These are phyloP conservation scores for Myxozyma sirexii DNA, from an alignment of 805 yeast genomes.

Conservation along the genomic window DNA sequence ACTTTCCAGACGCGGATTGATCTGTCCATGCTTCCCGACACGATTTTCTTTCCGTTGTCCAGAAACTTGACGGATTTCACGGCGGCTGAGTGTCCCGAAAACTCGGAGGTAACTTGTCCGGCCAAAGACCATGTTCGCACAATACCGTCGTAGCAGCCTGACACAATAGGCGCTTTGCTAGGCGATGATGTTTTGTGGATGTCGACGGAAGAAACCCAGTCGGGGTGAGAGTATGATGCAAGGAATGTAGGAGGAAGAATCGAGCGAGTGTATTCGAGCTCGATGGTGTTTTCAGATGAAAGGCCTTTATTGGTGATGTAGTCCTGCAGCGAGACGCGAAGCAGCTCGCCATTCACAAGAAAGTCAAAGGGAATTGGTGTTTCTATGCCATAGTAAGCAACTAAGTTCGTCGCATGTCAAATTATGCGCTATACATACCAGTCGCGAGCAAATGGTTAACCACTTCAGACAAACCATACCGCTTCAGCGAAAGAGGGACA, in stretches of 20 bases:
- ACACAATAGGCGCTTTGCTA: conserved; percentile 55
- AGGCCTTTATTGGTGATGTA: conserved; percentile 76
- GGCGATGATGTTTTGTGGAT: conserved; percentile 40
- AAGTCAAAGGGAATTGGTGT: conserved; percentile 89
- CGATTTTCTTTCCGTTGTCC: conserved; percentile 52
- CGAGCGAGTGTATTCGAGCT: conserved; percentile 87
- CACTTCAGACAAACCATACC: conserved; percentile 92
- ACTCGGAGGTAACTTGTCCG: conserved; percentile 78
- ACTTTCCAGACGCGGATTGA: conserved; percentile 82
- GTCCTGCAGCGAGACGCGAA: conserved; percentile 77
- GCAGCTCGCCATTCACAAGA: conserved; percentile 69
- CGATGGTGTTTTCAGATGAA: conserved; percentile 76
- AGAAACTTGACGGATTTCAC: conserved; percentile 82
- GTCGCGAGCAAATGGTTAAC: conserved; percentile 80
- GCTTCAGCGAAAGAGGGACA: conserved; percentile 82
- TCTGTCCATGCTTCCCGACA: conserved; percentile 87
- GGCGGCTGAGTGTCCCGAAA: conserved; percentile 86
- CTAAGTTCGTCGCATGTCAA: too few relatives aligned
- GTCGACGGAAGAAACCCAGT: conserved; percentile 86
- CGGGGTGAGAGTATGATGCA: conserved; percentile 87
- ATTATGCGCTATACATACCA: conserved; percentile 11
- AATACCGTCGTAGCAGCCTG: conserved; percentile 94
- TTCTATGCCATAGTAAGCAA: conserved; percentile 36
- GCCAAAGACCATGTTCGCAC: conserved; percentile 85
- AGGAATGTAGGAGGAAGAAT: conserved; percentile 91